These are phyloP conservation scores for Agaricus blazei DNA, from an alignment of 768 basidiomycete species.

Conservation along the genomic window DNA sequence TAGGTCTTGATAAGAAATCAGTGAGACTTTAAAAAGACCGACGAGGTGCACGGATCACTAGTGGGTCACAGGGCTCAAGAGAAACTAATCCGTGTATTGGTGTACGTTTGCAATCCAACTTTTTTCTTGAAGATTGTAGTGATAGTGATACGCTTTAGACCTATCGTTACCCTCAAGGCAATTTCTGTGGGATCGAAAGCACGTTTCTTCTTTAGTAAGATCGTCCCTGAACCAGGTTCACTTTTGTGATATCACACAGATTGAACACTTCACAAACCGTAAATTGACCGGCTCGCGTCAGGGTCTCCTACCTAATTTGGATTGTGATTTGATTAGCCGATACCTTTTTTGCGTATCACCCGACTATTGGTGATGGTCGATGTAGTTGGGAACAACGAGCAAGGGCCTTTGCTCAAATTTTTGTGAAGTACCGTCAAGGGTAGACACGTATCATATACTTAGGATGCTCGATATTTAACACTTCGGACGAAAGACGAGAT, in stretches of 20 bases:
- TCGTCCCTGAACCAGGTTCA: background rate
- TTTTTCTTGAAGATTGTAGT: no score
- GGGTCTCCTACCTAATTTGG: background rate
- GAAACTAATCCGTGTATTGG: background rate
- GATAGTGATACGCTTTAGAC: no score
- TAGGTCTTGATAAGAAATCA: no score
- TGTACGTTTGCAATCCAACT: no score
- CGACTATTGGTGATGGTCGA: conserved; percentile 7
- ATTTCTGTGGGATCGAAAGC: no score
- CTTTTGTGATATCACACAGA: conserved; percentile 6
- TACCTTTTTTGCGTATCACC: conserved; percentile 1
- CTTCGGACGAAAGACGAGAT: background rate
- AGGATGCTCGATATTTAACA: conserved; percentile 3
- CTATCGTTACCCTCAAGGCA: no score
- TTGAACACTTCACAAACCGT: background rate
- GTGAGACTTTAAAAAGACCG: no score
- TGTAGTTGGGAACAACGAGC: conserved; percentile 3
- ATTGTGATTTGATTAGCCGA: conserved; percentile 3
- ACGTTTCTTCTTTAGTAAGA: background rate
- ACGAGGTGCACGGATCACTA: no score
- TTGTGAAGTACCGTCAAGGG: conserved; percentile 1
- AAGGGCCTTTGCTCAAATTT: background rate
- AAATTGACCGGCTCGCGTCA: conserved; percentile 1
- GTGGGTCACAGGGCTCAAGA: no score
- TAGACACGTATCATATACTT: background rate